Conservation (phyloP, 768 basidiomycete genomes). For the Mycena kentingensis region DNA sequence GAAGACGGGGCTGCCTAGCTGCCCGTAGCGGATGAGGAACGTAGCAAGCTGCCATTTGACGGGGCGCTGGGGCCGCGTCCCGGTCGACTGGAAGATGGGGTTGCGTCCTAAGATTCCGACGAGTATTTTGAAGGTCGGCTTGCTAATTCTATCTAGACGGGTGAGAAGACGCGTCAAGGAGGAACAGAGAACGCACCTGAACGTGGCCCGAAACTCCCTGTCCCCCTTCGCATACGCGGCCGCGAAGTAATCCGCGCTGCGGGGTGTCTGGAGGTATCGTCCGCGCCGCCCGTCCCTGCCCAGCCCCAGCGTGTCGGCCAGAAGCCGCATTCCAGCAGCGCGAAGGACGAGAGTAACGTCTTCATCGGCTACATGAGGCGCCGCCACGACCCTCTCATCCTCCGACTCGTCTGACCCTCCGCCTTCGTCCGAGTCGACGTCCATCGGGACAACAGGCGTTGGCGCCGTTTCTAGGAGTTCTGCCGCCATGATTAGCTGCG, state of each 20-base stretch:
- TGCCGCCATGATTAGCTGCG: no score
- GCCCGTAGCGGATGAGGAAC: constrained; percentile 27
- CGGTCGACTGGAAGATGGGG: constrained; percentile 20
- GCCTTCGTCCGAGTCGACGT: no score
- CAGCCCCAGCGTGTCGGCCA: constrained; percentile 3
- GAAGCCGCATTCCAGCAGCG: no score
- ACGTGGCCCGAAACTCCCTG: constrained; percentile 10
- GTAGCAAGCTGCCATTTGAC: constrained; percentile 24
- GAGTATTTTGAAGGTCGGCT: constrained; percentile 11
- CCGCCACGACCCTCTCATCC: no score
- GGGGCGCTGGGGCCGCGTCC: constrained; percentile 24
- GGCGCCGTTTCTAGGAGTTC: no score
- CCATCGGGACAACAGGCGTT: no score
- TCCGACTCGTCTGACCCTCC: no score
- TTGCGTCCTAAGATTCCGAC: constrained; percentile 14
- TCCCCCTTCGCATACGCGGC: constrained; percentile 4
- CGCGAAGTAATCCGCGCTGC: constrained; percentile 7
- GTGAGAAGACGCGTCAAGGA: neutral
- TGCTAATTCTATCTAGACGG: constrained; percentile 3
- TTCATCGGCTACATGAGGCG: no score
- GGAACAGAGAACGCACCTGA: constrained; percentile 7
- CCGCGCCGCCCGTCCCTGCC: constrained; percentile 8
- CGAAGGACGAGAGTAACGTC: no score
- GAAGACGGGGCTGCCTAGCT: constrained; percentile 14
- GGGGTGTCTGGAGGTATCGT: constrained; percentile 9